Percentiles rank a stretch among this genome's conserved stretches.
These are phyloP conservation scores for Mrakia blollopis DNA, from an alignment of 768 basidiomycete genomes.

Conservation along the genomic window DNA sequence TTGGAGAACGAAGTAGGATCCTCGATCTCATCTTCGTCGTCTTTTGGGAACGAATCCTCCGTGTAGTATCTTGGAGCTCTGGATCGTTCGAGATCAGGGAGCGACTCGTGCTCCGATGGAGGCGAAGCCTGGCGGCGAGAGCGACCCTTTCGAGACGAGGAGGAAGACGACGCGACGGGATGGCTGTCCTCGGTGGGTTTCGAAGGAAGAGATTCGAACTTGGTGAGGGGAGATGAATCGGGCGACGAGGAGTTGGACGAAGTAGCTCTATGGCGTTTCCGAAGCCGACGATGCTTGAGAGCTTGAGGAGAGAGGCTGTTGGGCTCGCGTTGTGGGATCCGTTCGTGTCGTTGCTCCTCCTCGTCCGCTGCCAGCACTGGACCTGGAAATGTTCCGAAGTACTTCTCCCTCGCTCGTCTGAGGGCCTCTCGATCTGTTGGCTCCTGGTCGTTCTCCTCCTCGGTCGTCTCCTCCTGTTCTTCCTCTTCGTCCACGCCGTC, in stretches of 20 bases:
- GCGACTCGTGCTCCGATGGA: background rate
- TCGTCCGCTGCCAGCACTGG: background rate
- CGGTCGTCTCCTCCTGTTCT: background rate
- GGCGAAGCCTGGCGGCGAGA: background rate
- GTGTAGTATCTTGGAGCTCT: too few species aligned
- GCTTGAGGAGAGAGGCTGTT: constrained; percentile 1
- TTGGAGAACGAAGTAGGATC: background rate
- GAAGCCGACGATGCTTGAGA: constrained; percentile 4
- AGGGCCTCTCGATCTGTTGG: background rate
- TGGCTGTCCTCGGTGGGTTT: background rate
- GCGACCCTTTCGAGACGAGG: background rate
- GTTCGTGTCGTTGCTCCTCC: background rate
- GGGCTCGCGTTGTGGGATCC: background rate
- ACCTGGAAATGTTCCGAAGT: background rate
- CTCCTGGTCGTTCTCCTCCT: constrained; percentile 7
- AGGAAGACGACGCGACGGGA: background rate
- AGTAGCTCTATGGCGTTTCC: background rate
- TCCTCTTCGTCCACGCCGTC: background rate
- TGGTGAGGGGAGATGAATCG: background rate
- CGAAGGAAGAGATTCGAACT: background rate
- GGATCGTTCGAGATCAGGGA: too few species aligned
- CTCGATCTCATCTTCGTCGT: background rate
- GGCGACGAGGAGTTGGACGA: background rate
- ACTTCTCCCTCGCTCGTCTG: background rate
- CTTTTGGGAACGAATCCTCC: too few species aligned